Evolutionary conservation across 805 yeast genomes (phyloP).

Genomic region (Dipodascopsis uninucleata): DNA sequence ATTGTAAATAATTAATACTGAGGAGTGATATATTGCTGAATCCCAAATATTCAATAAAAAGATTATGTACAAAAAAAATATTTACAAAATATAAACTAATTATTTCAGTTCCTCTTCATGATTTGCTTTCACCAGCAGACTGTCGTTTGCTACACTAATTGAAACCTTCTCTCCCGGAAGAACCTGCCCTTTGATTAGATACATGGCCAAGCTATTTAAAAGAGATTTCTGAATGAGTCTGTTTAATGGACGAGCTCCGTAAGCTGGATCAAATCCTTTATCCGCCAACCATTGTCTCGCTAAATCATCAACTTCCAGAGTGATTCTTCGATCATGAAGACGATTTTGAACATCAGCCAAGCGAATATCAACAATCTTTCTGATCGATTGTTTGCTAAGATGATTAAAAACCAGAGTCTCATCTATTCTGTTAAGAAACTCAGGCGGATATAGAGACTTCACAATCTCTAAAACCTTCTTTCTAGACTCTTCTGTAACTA

Average conservation of each 20-base stretch:
- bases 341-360: constrained; percentile 77
- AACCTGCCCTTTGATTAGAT: constrained; percentile 75
- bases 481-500: constrained; percentile 53
- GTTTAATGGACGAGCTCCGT: constrained; percentile 96
- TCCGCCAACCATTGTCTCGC: constrained; percentile 79
- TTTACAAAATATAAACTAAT: neutral
- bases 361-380: constrained; percentile 80
- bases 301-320: constrained; percentile 49
- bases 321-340: constrained; percentile 71
- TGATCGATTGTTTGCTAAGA: constrained; percentile 68
- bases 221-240: constrained; percentile 77
- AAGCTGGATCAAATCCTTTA: constrained; percentile 83
- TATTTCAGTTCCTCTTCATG: constrained; percentile 31
- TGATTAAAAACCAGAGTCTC: constrained; percentile 92
- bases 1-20: no score
- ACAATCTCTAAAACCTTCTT: constrained; percentile 61
- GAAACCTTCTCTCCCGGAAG: constrained; percentile 53
- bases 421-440: constrained; percentile 89
- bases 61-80: neutral
- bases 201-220: constrained; percentile 83
- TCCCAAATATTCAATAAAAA: no score
- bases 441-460: constrained; percentile 81
- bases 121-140: constrained; percentile 47
- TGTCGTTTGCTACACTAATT: constrained; percentile 47
- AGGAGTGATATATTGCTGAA: no score